Base-by-base conservation (phyloP, 352 stramenopile genomes). In the Globisporangium yorkense region DNA sequence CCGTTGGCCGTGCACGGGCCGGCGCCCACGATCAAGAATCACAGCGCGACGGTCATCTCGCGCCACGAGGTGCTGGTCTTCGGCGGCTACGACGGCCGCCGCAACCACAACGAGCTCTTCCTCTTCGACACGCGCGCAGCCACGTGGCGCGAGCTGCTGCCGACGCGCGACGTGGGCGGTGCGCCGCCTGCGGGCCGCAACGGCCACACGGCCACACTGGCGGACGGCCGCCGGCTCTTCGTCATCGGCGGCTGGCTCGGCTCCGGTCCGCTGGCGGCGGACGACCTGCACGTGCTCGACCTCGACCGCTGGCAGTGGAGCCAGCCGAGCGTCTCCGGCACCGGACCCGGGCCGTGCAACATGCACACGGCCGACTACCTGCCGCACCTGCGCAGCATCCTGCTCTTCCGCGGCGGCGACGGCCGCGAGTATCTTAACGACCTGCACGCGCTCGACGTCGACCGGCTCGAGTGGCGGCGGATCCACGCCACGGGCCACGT, bases 281-380 rank as follows among this genome's bases (percentile, higher is more conserved):
- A 82, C 45, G 94, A 98, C 65, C 80, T 96, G 71, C 89, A 97
- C 64, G 82, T 98, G 24, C 66, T 98, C 27, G 79, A 98, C 52
- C 70, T 98, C 33, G 74, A 80, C 10, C 66, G 72, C 35, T 77
- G 89, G 59, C 75, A 65, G 0, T 93, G 85, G 85, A 61, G 70
- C 33, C 67, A 88, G 53, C 76, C 78, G 21, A 72, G 66, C 21
- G 63, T 71, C 21, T 65, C 71, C 18, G 72, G 68, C n/a, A 59
- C 62, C 18, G 66, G 69, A 1, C 80, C 83, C 0, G 94, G 96
- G 4, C 92, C 94, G 13, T 99, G 96, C 68, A 99, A 99, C 68
- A 98, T 99, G 94, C 96, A 99, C 77, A 98, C 90, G n/a, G 91
- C 92, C 8, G 94, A 99, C 67, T 99, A 91, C 59, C 74, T 98